phyloP scores from a whole-genome alignment of 768 basidiomycete genomes.

The Lyophyllum decastes region DNA sequence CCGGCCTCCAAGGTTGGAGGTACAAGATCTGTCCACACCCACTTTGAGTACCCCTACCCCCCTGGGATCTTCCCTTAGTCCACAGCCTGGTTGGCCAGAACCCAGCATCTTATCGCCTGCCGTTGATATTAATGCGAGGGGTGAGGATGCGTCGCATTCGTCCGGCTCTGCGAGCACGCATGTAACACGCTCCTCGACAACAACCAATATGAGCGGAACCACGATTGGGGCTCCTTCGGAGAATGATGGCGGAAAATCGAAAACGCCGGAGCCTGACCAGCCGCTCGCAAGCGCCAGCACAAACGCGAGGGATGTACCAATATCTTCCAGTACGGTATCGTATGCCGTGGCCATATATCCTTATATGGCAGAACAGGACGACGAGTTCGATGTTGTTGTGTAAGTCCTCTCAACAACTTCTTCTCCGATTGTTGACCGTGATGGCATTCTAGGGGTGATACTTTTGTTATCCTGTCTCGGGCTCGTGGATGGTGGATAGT shows the following conservation, averaged over 20 bases:
- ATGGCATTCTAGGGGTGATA: slow-evolving; percentile 67
- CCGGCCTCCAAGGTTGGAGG: slow-evolving; percentile 71
- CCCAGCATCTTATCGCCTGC: slow-evolving; percentile 60
- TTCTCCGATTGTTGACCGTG: slow-evolving; percentile 8
- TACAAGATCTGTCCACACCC: slow-evolving; percentile 57
- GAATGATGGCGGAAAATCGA: slow-evolving; percentile 26
- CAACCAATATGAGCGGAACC: slow-evolving; percentile 26
- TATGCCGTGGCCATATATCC: slow-evolving; percentile 99
- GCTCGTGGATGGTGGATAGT: slow-evolving; percentile 99
- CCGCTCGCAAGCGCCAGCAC: slow-evolving; percentile 20
- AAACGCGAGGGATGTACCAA: slow-evolving; percentile 42
- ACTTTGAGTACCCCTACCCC: slow-evolving; percentile 50
- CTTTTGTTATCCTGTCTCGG: slow-evolving; percentile 89
- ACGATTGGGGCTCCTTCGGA: slow-evolving; percentile 29
- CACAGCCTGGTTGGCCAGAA: slow-evolving; percentile 79
- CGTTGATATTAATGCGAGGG: slow-evolving; percentile 31
- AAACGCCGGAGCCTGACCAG: slow-evolving; percentile 18
- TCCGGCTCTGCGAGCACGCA: slow-evolving; percentile 32
- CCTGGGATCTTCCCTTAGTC: slow-evolving; percentile 58
- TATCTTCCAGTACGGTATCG: slow-evolving; percentile 61
- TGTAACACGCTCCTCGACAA: slow-evolving; percentile 14
- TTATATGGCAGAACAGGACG: slow-evolving; percentile 97
- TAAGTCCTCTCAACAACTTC: slow-evolving; percentile 42
- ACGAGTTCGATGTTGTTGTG: slow-evolving; percentile 98
- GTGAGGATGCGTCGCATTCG: slow-evolving; percentile 42